A percentile compares a stretch with the other conserved stretches of the same genome.
phyloP scores from a whole-genome alignment of 495 filamentous ascomycete species.

The Letharia lupina region DNA sequence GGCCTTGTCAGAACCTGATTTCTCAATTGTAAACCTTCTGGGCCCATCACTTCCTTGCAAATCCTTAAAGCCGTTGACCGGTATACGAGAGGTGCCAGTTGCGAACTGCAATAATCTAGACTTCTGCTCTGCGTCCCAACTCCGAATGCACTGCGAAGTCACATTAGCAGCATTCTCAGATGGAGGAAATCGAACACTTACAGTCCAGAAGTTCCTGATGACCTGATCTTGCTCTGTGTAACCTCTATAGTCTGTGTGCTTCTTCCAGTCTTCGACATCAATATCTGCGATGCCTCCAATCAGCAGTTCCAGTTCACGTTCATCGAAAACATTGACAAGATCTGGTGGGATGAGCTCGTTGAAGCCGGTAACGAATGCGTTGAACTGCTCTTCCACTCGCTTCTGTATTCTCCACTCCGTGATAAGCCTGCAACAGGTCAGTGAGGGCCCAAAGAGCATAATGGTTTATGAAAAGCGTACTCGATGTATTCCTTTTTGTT shows the following conservation, averaged over 20 bases:
- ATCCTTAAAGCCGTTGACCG: constrained; percentile 99
- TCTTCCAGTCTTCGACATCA: constrained; percentile 99
- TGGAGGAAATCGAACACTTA: constrained; percentile 29
- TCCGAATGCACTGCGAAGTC: constrained; percentile 55
- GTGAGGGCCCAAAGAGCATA: neutral
- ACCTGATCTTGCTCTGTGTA: constrained; percentile 97
- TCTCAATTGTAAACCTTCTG: constrained; percentile 94
- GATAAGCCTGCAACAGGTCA: constrained; percentile 54
- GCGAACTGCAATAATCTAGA: constrained; percentile 92
- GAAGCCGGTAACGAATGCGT: constrained; percentile 94
- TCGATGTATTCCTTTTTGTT: constrained; percentile 96
- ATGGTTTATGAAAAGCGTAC: constrained; percentile 38
- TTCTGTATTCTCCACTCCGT: constrained; percentile 99
- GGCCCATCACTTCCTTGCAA: constrained; percentile 95
- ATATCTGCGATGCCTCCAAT: constrained; percentile 99
- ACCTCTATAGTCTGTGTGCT: constrained; percentile 99
- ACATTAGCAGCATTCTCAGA: constrained; percentile 16
- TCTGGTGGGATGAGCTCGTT: constrained; percentile 95
- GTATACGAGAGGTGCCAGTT: constrained; percentile 94
- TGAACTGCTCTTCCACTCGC: constrained; percentile 94
- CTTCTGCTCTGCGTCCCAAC: constrained; percentile 98
- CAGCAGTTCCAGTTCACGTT: constrained; percentile 90
- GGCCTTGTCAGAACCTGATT: constrained; percentile 80
- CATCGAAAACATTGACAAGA: constrained; percentile 96
- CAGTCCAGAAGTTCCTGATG: constrained; percentile 98